Percentiles rank a stretch among this genome's conserved stretches.
Evolutionary conservation across 2,329 filamentous ascomycete species (phyloP).

Genomic region (Fusarium sp.): DNA sequence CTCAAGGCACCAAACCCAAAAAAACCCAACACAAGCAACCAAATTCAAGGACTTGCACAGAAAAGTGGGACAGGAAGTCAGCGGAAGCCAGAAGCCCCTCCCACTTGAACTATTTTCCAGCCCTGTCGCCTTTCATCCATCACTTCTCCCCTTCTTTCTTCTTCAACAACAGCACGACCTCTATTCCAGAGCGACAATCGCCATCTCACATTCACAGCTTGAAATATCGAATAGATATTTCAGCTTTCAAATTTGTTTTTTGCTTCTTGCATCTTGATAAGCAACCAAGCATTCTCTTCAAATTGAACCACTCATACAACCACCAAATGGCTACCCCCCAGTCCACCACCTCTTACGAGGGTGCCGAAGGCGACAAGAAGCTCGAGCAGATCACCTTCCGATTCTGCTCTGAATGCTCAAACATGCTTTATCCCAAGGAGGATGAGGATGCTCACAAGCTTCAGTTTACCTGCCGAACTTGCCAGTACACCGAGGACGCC

Average conservation of each 20-base stretch:
- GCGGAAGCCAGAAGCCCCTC: conserved; percentile 22
- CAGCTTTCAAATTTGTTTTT: conserved; percentile 11
- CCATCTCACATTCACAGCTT: conserved; percentile 9
- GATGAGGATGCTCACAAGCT: conserved; percentile 85
- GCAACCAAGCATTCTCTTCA: conserved; percentile 15
- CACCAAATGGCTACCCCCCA: conserved; percentile 68
- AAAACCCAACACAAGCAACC: conserved; percentile 15
- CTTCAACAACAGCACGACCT: conserved; percentile 23
- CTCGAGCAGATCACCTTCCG: conserved; percentile 91
- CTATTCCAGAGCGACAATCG: conserved; percentile 16
- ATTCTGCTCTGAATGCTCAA: conserved; percentile 99
- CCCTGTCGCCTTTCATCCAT: conserved; percentile 28
- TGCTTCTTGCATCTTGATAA: conserved; percentile 14
- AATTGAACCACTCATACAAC: conserved; percentile 13
- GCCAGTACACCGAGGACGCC: conserved; percentile 89
- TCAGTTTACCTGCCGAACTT: conserved; percentile 96
- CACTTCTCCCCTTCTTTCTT: conserved; percentile 13
- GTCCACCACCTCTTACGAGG: conserved; percentile 60
- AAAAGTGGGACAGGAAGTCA: conserved; percentile 31
- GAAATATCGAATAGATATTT: conserved; percentile 27
- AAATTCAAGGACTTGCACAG: conserved; percentile 23
- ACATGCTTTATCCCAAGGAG: conserved; percentile 98
- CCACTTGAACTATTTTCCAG: conserved; percentile 32
- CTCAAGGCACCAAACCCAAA: conserved; percentile 4
- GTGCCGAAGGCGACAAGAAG: conserved; percentile 59